phyloP scores from a whole-genome alignment of 805 yeast genomes.

The Wickerhamiella bombiphila region DNA sequence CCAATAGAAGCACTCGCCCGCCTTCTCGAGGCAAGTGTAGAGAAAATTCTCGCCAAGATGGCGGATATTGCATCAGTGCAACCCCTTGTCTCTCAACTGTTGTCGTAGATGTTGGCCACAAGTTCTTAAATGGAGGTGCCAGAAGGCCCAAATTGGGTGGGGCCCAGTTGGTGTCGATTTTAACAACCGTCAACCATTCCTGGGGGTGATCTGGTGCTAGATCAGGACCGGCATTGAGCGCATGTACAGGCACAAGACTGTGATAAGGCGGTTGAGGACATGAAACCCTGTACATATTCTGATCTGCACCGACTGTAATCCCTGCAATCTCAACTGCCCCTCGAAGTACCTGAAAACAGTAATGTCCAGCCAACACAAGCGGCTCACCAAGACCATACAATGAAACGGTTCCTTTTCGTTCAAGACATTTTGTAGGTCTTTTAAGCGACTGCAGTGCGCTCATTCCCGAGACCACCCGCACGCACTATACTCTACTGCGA shows the following conservation, averaged over 20 bases:
- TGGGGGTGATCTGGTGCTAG: too few species aligned
- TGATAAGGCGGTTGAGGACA: slow-evolving; percentile 16
- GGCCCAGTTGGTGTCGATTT: neutral
- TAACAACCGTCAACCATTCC: slow-evolving; percentile 6
- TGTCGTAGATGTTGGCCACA: slow-evolving; percentile 10
- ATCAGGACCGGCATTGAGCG: neutral
- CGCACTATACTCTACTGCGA: too few species aligned
- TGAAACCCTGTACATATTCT: slow-evolving; percentile 5
- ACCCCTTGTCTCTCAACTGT: neutral
- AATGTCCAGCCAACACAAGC: slow-evolving; percentile 21
- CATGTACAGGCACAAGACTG: slow-evolving; percentile 8
- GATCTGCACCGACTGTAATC: slow-evolving; percentile 6
- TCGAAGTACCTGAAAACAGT: slow-evolving; percentile 17
- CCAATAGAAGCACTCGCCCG: slow-evolving; percentile 31
- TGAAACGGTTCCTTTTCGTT: neutral
- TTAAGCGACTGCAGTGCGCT: neutral
- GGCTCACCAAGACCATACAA: slow-evolving; percentile 1
- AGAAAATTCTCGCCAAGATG: slow-evolving; percentile 16
- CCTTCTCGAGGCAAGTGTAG: neutral
- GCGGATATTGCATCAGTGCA: slow-evolving; percentile 4
- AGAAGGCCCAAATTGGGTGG: slow-evolving; percentile 8
- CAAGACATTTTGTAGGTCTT: neutral
- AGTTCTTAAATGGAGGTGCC: slow-evolving; percentile 20
- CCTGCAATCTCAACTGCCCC: slow-evolving; percentile 23
- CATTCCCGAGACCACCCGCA: too few species aligned